Percentiles rank a stretch among this genome's conserved stretches.
Evolutionary conservation across 2,329 filamentous ascomycete genomes (phyloP).

Genomic region (Metarhizium sp.): DNA sequence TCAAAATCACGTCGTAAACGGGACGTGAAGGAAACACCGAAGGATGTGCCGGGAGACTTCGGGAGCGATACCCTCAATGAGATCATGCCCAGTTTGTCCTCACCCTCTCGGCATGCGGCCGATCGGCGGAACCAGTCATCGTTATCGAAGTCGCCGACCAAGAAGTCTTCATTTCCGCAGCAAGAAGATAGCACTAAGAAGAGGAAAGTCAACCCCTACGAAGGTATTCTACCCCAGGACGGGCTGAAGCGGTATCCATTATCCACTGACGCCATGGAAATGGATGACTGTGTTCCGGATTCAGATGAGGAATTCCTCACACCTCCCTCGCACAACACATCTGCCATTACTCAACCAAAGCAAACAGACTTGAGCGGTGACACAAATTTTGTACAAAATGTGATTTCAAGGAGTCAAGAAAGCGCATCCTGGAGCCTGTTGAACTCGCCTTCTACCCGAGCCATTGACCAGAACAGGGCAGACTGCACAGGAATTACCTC

Average conservation of each 20-base stretch:
- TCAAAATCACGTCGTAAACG: slow-evolving; percentile 9
- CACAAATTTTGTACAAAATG: background rate
- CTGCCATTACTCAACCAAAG: background rate
- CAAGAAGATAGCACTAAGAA: slow-evolving; percentile 7
- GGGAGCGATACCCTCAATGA: slow-evolving; percentile 7
- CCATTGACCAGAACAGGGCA: background rate
- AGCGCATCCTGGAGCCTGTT: background rate
- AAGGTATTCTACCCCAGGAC: slow-evolving; percentile 2
- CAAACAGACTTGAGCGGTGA: background rate
- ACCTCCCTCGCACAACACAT: slow-evolving; percentile 16
- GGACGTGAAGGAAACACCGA: slow-evolving; percentile 8
- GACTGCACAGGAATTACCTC: slow-evolving; percentile 1
- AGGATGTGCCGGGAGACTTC: background rate
- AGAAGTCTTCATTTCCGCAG: slow-evolving; percentile 7
- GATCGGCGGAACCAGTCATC: slow-evolving; percentile 4
- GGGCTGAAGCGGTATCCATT: slow-evolving; percentile 7
- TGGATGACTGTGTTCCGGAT: slow-evolving; percentile 36
- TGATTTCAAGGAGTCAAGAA: background rate
- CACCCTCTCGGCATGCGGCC: slow-evolving; percentile 15
- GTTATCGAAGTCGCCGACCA: slow-evolving; percentile 4
- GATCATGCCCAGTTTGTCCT: slow-evolving; percentile 13
- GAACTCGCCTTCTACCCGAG: background rate
- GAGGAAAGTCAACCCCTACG: slow-evolving; percentile 8
- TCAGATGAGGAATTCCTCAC: slow-evolving; percentile 47
- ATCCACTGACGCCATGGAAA: background rate